Base-by-base conservation (phyloP, 2,329 filamentous ascomycete species). In the Claviceps humidiphila region DNA sequence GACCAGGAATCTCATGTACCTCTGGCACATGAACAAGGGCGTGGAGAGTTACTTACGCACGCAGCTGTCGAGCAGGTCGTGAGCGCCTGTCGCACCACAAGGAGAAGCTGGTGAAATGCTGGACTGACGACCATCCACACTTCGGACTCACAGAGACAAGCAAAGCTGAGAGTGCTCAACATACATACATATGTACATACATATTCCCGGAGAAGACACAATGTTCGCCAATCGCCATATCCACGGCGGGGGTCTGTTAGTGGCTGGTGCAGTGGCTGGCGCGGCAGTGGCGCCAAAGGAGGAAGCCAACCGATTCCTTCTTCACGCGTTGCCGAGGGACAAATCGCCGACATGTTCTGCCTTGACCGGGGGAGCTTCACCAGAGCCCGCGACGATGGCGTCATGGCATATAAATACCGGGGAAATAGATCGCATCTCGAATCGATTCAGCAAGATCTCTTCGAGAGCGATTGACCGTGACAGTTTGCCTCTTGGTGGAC, bases 351-450 rank as follows among this genome's bases (percentile, higher is more conserved):
- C 41, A 26, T 41, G 26, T 17, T 20, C 60, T 63, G 61, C 62
- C 62, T 61, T 63, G 47, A 61, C 49, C 56, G 56, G 55, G 47
- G 55, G 54, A 59, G 56, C 57, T 62, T 58, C 56, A 58, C 42
- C 49, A 59, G 58, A 59, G 60, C 58, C 30, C 59, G 58, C 60
- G 58, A 58, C 53, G 56, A 56, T 63, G 56, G 57, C 61, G 58
- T 56, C 60, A 58, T 60, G 56, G 57, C 56, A 52, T 43, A 39
- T 39, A 43, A 47, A 47, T 42, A 37, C 43, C 47, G 48, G 43
- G 43, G 47, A 46, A 53, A 46, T 43, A 38, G 26, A 53, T 53
- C 48, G 50, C 5, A n/a, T 53, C 43, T 43, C 13, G 14, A 39
- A 53, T 41, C 4, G 7, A 43, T 5, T 37, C 16, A 30, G 11